Evolutionary conservation across 305 asterid genomes (phyloP).

Genomic region (Solanum hybrid): DNA sequence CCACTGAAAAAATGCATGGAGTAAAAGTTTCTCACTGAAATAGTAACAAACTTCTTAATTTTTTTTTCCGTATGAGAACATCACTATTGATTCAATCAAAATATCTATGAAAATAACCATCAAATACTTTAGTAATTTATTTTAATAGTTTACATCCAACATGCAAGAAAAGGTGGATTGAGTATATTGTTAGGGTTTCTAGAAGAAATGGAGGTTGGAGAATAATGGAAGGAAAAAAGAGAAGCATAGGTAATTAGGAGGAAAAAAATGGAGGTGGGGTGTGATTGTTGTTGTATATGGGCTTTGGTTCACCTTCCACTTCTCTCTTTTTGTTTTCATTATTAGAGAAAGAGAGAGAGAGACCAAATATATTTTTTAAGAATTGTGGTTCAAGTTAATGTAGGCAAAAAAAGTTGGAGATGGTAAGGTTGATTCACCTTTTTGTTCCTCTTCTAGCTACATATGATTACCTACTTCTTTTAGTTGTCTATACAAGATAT

Average conservation of each 20-base stretch:
- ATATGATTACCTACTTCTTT: background rate
- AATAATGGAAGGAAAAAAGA: background rate
- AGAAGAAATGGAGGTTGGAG: slow-evolving; percentile 47
- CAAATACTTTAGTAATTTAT: too few relatives aligned
- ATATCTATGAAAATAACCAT: background rate
- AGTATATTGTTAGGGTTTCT: slow-evolving; percentile 28
- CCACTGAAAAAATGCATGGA: background rate
- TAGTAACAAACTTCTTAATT: too few relatives aligned
- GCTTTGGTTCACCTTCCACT: slow-evolving; percentile 72
- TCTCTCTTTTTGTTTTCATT: background rate
- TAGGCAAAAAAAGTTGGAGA: background rate
- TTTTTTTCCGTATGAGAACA: too few relatives aligned
- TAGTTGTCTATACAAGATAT: background rate
- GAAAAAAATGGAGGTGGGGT: slow-evolving; percentile 14
- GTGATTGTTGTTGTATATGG: slow-evolving; percentile 57
- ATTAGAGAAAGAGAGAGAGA: background rate
- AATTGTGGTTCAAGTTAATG: background rate
- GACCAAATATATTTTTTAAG: background rate
- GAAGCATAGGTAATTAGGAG: background rate
- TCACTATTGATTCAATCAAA: too few relatives aligned
- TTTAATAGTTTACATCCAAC: background rate
- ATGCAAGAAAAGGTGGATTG: slow-evolving; percentile 9
- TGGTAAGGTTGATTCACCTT: slow-evolving; percentile 8
- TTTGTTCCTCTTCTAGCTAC: background rate
- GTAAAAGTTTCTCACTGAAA: background rate